Base-by-base conservation (phyloP, 345 rosid genomes). In the Cardamine chenopodiifolia region DNA sequence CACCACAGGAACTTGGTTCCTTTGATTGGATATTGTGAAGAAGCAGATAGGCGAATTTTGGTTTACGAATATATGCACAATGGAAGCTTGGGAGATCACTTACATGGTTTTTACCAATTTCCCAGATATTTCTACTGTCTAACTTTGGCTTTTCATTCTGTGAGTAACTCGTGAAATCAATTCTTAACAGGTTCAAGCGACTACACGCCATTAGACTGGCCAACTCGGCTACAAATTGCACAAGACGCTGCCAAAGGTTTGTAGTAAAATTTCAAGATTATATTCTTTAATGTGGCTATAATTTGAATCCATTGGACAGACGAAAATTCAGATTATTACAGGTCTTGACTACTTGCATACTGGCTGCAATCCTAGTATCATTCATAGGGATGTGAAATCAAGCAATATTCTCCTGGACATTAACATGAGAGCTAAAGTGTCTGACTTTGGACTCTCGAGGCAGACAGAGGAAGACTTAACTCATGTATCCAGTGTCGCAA, bases 41-140 rank as follows among this genome's bases (percentile, higher is more conserved):
- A 96, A 80, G 91, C 83, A 40, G 79, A 86, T 37, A 82, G 85
- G 39, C 82, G 91, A 15, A 62, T 96, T 23, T 82, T 96, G 42
- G 98, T 92, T 29, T 96, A 96, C 0, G 98, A 96, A 80, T 96
- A 90, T 56, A 96, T 96, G 99, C 98, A 92, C 85, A 92, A 96
- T 60, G 99, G 99, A 79, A 84, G 87, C 65, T 71, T 96, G 73
- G 74, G 91, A 49, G 98, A 92, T 77, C 94, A 87, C 75, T 84
- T 96, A 59, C 86, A 90, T 53, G 92, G 99, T 95, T 48, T 52
- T 34, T 82, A 64, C 57, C 48, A 53, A 8, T 8, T 42, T 22
- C 13, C 19, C 28, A n/a, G 26, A 68, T 14, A 39, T 44, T 32
- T 63, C 12, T 63, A 49, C 31, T 15, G 47, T 34, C 28, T 53